Evolutionary conservation across 225 moss, liverwort and hornwort genomes (phyloP).

Genomic region (Marchantia paleacea): DNA sequence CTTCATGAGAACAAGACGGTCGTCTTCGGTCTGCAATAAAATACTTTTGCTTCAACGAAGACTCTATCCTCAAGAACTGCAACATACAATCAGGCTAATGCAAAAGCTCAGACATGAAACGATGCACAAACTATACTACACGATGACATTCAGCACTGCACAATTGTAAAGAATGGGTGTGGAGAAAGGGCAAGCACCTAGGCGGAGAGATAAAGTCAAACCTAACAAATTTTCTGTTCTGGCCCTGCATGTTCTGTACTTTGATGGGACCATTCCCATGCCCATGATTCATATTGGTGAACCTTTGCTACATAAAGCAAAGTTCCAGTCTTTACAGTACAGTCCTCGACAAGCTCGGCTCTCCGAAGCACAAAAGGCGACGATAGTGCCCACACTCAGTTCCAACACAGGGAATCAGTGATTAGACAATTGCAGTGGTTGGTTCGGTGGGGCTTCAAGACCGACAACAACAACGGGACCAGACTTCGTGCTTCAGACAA

Average conservation of each 20-base stretch:
- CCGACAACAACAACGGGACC: not conserved
- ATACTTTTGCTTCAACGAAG: not conserved
- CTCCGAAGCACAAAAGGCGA: not conserved
- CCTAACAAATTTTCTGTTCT: conserved; percentile 56
- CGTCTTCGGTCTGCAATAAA: not conserved
- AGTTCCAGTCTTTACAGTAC: not conserved
- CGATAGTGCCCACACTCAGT: conserved; percentile 1
- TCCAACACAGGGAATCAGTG: not conserved
- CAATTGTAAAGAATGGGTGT: conserved; percentile 21
- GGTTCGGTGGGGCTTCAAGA: conserved; percentile 1
- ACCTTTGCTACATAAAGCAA: conserved; percentile 22
- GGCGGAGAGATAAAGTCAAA: conserved; percentile 50
- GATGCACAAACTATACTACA: not conserved
- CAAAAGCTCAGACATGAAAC: not conserved
- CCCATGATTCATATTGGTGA: conserved; percentile 40
- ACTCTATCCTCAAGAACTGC: not conserved
- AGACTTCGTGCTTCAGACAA: not conserved
- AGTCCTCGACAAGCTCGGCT: not conserved
- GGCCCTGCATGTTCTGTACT: conserved; percentile 47
- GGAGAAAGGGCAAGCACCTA: conserved; percentile 44
- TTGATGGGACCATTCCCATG: conserved; percentile 32
- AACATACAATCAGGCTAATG: not conserved
- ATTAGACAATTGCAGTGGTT: not conserved
- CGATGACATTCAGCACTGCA: not conserved
- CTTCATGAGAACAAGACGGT: not conserved